Conservation (phyloP, 2,329 filamentous ascomycete species). For the Nemania sp. region DNA sequence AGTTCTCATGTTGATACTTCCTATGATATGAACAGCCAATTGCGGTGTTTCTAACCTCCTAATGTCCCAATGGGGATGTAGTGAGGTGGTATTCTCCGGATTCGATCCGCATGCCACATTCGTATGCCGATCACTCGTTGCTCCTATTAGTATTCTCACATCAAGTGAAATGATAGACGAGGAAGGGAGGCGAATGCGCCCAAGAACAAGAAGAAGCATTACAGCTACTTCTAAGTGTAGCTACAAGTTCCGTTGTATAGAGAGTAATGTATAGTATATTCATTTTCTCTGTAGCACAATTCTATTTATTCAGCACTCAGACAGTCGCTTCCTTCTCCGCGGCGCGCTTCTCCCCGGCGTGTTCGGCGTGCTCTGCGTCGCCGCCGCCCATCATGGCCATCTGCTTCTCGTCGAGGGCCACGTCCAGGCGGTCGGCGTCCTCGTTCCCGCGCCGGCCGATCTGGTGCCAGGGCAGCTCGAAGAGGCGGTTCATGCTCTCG, state of each 20-base stretch:
- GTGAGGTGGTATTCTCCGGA: too few relatives aligned
- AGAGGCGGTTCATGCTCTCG: slow-evolving; percentile 73
- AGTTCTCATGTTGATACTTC: neutral
- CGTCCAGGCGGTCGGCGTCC: slow-evolving; percentile 55
- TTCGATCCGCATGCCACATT: too few relatives aligned
- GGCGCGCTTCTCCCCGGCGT: slow-evolving; percentile 3
- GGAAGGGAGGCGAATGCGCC: too few relatives aligned
- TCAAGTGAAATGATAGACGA: neutral
- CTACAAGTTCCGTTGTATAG: too few relatives aligned
- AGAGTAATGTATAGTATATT: too few relatives aligned
- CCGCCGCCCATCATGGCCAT: slow-evolving; percentile 42
- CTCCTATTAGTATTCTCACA: neutral
- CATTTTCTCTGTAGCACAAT: too few relatives aligned
- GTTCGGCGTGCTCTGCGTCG: slow-evolving; percentile 44
- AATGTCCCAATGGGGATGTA: neutral
- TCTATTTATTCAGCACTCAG: neutral
- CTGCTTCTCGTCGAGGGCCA: slow-evolving; percentile 51
- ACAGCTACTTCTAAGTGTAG: too few relatives aligned
- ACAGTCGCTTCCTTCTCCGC: slow-evolving; percentile 3
- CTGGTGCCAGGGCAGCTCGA: slow-evolving; percentile 73
- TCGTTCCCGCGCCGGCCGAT: slow-evolving; percentile 65
- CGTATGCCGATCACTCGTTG: neutral
- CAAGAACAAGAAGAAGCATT: too few relatives aligned
- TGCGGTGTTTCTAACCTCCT: neutral
- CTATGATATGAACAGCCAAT: neutral